These are phyloP conservation scores for Zasmidium cellare DNA, from an alignment of 2,329 filamentous ascomycete species.

Conservation along the genomic window DNA sequence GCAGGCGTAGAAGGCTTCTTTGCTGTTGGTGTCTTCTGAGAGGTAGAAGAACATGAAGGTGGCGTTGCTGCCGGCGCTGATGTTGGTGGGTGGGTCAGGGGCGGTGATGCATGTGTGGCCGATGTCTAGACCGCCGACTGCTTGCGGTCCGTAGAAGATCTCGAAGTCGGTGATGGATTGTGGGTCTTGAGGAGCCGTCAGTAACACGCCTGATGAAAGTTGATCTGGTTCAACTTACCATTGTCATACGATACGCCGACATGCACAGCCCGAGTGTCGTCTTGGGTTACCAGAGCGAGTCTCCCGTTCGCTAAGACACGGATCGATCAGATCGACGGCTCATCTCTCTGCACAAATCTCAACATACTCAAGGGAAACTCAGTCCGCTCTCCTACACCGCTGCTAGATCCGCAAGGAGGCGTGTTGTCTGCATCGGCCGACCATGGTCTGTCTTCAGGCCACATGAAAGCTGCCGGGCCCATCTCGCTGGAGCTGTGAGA, in stretches of 20 bases:
- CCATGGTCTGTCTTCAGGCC: constrained; percentile 61
- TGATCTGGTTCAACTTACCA: too few relatives aligned
- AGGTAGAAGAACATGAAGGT: constrained; percentile 49
- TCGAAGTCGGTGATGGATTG: constrained; percentile 42
- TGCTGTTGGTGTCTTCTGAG: constrained; percentile 39
- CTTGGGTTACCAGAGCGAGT: constrained; percentile 57
- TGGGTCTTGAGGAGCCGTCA: constrained; percentile 36
- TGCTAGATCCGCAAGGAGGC: constrained; percentile 57
- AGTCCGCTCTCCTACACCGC: constrained; percentile 52
- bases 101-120: constrained; percentile 49
- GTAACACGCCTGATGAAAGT: too few relatives aligned
- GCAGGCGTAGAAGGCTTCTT: constrained; percentile 48
- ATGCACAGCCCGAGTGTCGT: constrained; percentile 57
- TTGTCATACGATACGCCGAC: constrained; percentile 56
- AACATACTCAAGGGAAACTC: constrained; percentile 52
- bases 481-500: neutral
- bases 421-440: constrained; percentile 56
- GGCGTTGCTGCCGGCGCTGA: constrained; percentile 43
- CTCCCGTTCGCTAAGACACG: constrained; percentile 45
- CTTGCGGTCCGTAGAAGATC: constrained; percentile 31
- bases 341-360: neutral
- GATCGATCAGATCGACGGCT: neutral
- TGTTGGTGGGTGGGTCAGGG: constrained; percentile 35
- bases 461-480: constrained; percentile 47
- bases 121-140: constrained; percentile 42